phyloP scores from a whole-genome alignment of 768 basidiomycete species.

The Guyanaporus albipodus region DNA sequence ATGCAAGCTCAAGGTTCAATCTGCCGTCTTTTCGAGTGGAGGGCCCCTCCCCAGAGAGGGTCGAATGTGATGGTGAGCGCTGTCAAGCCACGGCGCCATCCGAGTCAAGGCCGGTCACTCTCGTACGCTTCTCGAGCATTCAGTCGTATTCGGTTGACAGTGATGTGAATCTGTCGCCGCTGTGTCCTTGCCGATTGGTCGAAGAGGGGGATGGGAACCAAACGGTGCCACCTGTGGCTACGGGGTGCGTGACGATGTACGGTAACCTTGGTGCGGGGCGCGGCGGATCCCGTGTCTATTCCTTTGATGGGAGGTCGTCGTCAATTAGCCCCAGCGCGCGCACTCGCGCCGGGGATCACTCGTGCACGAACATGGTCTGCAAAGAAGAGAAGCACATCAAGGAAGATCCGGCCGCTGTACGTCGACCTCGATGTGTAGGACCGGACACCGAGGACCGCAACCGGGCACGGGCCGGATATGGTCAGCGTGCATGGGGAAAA shows the following conservation, averaged over 20 bases:
- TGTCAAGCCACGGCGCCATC: not conserved
- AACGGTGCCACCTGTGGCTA: not conserved
- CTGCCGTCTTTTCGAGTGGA: constrained; percentile 17
- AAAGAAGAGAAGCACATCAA: not conserved
- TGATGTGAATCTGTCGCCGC: not conserved
- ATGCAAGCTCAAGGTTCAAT: constrained; percentile 16
- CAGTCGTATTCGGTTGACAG: not conserved
- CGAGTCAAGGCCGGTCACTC: constrained; percentile 4
- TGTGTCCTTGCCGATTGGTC: not conserved
- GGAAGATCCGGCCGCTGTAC: constrained; percentile 19
- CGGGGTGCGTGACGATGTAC: not conserved
- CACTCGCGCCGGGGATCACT: not conserved
- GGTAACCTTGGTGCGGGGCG: not conserved
- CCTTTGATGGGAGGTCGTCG: not conserved
- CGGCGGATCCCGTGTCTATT: not conserved
- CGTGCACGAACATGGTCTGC: not conserved
- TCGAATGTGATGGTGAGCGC: not conserved
- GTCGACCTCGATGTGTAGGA: not conserved
- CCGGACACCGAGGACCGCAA: not conserved
- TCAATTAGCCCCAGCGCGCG: not conserved
- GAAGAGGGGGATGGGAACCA: not conserved
- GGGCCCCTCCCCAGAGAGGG: constrained; percentile 11
- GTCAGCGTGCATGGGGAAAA: not conserved
- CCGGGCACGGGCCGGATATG: not conserved
- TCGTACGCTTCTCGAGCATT: not conserved